phyloP scores from a whole-genome alignment of 495 filamentous ascomycete genomes.

The Xylaria curta region DNA sequence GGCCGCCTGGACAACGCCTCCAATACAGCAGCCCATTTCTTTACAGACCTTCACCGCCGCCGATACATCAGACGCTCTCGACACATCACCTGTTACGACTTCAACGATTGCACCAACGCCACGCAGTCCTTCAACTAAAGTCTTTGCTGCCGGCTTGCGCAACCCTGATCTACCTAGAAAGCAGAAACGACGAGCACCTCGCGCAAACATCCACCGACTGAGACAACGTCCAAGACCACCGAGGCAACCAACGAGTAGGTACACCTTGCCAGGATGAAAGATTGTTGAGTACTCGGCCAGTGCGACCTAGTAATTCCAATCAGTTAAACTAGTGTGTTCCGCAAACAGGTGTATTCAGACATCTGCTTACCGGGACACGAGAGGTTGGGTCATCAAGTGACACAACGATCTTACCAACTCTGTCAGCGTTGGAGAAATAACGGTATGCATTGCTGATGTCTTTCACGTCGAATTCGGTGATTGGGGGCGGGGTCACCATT shows the following conservation, averaged over 20 bases:
- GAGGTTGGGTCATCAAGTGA: slow-evolving; percentile 32
- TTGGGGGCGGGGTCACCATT: slow-evolving; percentile 22
- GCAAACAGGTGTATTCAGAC: not conserved
- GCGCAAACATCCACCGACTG: slow-evolving; percentile 52
- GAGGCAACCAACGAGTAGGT: slow-evolving; percentile 60
- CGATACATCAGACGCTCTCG: slow-evolving; percentile 29
- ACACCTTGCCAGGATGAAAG: slow-evolving; percentile 41
- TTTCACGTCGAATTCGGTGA: slow-evolving; percentile 17
- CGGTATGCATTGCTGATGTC: slow-evolving; percentile 31
- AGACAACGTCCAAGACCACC: slow-evolving; percentile 61
- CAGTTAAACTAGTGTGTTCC: not conserved
- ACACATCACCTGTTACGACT: slow-evolving; percentile 37
- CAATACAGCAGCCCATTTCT: slow-evolving; percentile 27
- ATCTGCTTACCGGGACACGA: not conserved
- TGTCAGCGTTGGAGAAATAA: slow-evolving; percentile 34
- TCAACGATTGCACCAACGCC: slow-evolving; percentile 27
- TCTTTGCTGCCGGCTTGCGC: slow-evolving; percentile 29
- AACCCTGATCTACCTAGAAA: slow-evolving; percentile 56
- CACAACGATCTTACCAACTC: slow-evolving; percentile 60
- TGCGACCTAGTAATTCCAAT: not conserved
- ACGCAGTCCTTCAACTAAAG: slow-evolving; percentile 42
- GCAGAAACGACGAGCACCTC: slow-evolving; percentile 55
- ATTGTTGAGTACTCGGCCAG: not conserved
- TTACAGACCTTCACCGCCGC: slow-evolving; percentile 27
- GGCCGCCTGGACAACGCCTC: slow-evolving; percentile 41